Evolutionary conservation across 805 yeast genomes (phyloP), one percentile per base, ranked within the genome.

Genomic region (Saturnispora hagleri): DNA sequence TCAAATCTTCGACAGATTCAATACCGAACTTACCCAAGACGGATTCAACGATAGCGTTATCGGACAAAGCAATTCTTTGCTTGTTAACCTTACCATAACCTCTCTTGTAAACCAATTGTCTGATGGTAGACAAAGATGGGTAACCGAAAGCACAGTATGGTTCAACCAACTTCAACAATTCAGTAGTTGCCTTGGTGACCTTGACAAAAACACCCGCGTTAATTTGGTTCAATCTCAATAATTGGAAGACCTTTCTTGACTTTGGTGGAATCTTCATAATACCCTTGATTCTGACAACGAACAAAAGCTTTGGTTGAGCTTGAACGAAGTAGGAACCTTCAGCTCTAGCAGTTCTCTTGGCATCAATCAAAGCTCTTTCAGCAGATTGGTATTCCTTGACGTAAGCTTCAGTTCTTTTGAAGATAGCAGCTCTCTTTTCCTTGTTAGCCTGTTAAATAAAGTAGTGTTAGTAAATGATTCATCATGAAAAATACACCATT

Each of bases 281-380:
- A 90, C 97, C 97, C 91, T 90, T 90, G 84, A 90, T 90, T 86
- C 98, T 89, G 75, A 90, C 82, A 70, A 90, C 95, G 74, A 90
- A 89, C 63, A 88, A 95, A 70, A 90, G 85, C 77, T 88, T 89
- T 70, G 84, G 82, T 82, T 90, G 91, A 74, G 95, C 97, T 70
- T 83, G 89, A 68, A 89, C 95, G 81, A 83, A 90, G 89, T 84
- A 87, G 69, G 93, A 83, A 74, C 95, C 95, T 70, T 82, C 76
- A 73, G 91, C 90, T 81, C 86, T 87, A 65, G 97, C 97, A 62
- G 86, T 88, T 76, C 96, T 88, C 81, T 84, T 84, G 69, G 96
- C 95, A 53, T 79, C 77, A 71, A 86, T 75, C 69, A 86, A 74
- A 67, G 93, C 87, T 73, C 93, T 85, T 77, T 87, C 95, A 71